Conservation (phyloP, 2,329 filamentous ascomycete genomes). For the Boeremia lycopersici region DNA sequence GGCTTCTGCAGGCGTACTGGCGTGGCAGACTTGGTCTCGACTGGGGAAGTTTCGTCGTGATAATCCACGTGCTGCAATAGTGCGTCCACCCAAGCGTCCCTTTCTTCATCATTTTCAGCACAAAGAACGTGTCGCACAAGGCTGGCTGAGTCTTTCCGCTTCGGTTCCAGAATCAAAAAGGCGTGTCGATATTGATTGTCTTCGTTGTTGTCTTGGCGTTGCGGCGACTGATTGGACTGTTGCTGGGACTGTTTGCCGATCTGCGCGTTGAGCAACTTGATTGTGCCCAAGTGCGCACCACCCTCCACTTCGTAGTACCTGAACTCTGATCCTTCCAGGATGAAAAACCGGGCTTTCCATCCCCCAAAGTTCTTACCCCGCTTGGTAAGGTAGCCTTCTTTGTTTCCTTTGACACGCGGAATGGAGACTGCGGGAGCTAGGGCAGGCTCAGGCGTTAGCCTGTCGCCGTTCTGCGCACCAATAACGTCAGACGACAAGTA, state of each 20-base stretch:
- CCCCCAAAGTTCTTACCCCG: slow-evolving; percentile 98
- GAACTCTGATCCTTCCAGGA: slow-evolving; percentile 72
- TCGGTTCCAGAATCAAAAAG: slow-evolving; percentile 92
- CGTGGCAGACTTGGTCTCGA: slow-evolving; percentile 52
- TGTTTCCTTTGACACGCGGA: slow-evolving; percentile 65
- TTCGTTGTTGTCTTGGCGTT: slow-evolving; percentile 71
- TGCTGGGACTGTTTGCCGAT: slow-evolving; percentile 89
- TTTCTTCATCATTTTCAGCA: slow-evolving; percentile 90
- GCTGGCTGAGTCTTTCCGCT: slow-evolving; percentile 89
- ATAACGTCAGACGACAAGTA: slow-evolving; percentile 77
- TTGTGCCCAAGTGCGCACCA: slow-evolving; percentile 87
- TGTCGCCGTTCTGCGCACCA: slow-evolving; percentile 59
- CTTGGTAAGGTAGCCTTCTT: slow-evolving; percentile 93
- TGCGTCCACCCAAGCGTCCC: slow-evolving; percentile 92
- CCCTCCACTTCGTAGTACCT: slow-evolving; percentile 93
- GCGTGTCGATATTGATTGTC: slow-evolving; percentile 97
- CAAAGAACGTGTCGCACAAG: slow-evolving; percentile 93
- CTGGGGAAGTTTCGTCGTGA: slow-evolving; percentile 53
- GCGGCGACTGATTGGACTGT: slow-evolving; percentile 64
- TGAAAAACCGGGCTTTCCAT: slow-evolving; percentile 86
- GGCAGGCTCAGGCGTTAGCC: slow-evolving; percentile 62
- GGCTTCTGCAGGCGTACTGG: slow-evolving; percentile 50
- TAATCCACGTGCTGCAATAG: slow-evolving; percentile 88
- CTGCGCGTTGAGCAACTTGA: slow-evolving; percentile 87
- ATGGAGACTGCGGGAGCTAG: slow-evolving; percentile 52